These are phyloP conservation scores for Kwoniella botswanensis DNA, from an alignment of 768 basidiomycete species.

Conservation along the genomic window DNA sequence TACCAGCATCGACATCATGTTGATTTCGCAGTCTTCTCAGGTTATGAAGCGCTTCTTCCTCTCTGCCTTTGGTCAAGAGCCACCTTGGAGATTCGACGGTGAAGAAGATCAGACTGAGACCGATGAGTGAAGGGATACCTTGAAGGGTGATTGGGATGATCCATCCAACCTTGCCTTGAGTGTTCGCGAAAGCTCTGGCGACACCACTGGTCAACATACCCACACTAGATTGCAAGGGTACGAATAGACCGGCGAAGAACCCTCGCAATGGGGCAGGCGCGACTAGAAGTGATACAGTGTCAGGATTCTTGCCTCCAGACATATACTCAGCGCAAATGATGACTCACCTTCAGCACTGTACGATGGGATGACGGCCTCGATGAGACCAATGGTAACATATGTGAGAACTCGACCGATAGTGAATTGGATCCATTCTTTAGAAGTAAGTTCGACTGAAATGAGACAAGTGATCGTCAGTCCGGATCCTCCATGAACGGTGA, in stretches of 20 bases:
- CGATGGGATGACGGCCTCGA: slow-evolving; percentile 33
- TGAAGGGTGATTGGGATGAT: slow-evolving; percentile 50
- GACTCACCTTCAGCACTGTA: slow-evolving; percentile 27
- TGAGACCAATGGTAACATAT: slow-evolving; percentile 30
- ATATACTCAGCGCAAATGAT: too few relatives aligned
- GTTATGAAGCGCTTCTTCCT: slow-evolving; percentile 29
- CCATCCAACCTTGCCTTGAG: slow-evolving; percentile 27
- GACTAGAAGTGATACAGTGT: not conserved
- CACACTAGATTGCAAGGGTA: slow-evolving; percentile 11
- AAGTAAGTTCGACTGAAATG: slow-evolving; percentile 20
- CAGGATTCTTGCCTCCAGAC: too few relatives aligned
- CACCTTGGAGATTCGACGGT: slow-evolving; percentile 55
- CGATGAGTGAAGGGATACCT: slow-evolving; percentile 34
- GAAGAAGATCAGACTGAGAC: slow-evolving; percentile 40
- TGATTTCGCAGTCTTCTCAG: slow-evolving; percentile 24
- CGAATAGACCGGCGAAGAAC: slow-evolving; percentile 29
- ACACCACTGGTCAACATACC: slow-evolving; percentile 29
- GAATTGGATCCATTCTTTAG: slow-evolving; percentile 12
- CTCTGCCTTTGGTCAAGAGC: slow-evolving; percentile 54
- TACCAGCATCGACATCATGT: slow-evolving; percentile 20
- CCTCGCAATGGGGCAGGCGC: slow-evolving; percentile 29
- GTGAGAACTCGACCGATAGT: slow-evolving; percentile 33
- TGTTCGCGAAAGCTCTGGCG: slow-evolving; percentile 29
- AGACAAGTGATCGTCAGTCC: not conserved
- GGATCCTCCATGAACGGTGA: too few relatives aligned